Evolutionary conservation across 768 basidiomycete genomes (phyloP), one percentile per base, ranked within the genome.

Genomic region (Clavulina sp.): DNA sequence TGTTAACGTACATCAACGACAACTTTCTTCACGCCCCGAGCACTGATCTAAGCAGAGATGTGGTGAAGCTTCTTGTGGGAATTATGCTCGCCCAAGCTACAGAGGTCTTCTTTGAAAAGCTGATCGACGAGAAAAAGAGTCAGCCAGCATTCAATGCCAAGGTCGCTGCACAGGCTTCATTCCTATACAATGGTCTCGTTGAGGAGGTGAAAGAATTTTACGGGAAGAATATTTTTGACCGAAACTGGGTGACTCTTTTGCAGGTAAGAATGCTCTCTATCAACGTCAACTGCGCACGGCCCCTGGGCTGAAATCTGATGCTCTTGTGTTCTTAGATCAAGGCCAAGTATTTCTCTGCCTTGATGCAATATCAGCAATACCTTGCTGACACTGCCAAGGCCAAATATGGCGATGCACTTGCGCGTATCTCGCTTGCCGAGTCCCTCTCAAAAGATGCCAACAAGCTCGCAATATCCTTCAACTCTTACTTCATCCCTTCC

Each of bases 1-100:
- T 99, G 88, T 77, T 96, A 61, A 88, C 81, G 4, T 99, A 97
- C 64, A 91, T 99, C 70, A 96, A 97, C 68, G 95, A 99, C 66
- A 96, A 99, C 74, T 99, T 99, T 65, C 70, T 99, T 0, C 95
- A 99, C 60, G 95, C 93, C 0, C 95, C 95, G 0, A 89, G 85
- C 21, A 95, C 87, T 1, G 95, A 97, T 67, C 76, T 97, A 41
- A 83, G 81, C 60, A 74, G 88, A 19, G 93, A 97, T 54, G 87
- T 97, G 51, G 75, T 99, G 71, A 92, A 93, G 65, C 86, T 93
- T 58, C 71, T 95, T 34, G 78, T 89, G 1, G 76, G 77, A n/a
- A 54, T 93, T 58, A 89, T 91, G 62, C 70, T 87, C 16, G 89
- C 87, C 0, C 93, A 97, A 65, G 91, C 92, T 0, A 89, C 86